Base-by-base conservation (phyloP, 805 yeast species). In the Priceomyces carsonii region DNA sequence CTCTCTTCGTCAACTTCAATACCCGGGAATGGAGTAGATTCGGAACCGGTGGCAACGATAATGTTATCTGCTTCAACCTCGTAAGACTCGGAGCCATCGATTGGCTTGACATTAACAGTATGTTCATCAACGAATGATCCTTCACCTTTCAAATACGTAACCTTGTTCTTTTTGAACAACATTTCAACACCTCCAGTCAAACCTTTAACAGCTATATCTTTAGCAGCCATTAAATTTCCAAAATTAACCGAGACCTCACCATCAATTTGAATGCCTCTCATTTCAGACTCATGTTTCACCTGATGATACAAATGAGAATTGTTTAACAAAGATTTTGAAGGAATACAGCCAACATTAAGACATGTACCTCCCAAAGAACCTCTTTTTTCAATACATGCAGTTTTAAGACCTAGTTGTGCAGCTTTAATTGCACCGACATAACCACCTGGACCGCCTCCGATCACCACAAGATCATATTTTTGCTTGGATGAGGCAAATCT, bases 391-490 rank as follows among this genome's bases (percentile, higher is more conserved):
- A 93, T 73, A 77, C 99, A 93, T 22, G 97, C 99, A 36, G 96
- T 88, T 66, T 90, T 82, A 53, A 74, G 77, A 26, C 97, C 97
- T 42, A 90, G 75, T 73, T 93, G 99, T 33, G 99, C 99, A 42
- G 96, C 96, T 67, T 88, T 91, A 65, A 93, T 93, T 56, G 99
- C 99, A 37, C 97, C 98, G 53, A 93, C 93, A 64, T 93, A 93
- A 44, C 99, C 99, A 66, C 98, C 99, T 50, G 99, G 99, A 40
- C 99, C 99, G 54, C 97, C 98, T 51, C 99, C 99, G 57, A 93
- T 85, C 52, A 93, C 87, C 36, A 91, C 95, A 36, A 93, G 79
- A 57, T 93, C 98, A 61, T 87, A 93, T 57, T 70, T 66, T 47
- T 68, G 64, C 5, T 18, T 29, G 42, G 72, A 59, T 19, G 72